Evolutionary conservation across 2,329 filamentous ascomycete genomes (phyloP), one percentile per base, ranked within the genome.

Genomic region (Drechslerella dactyloides): DNA sequence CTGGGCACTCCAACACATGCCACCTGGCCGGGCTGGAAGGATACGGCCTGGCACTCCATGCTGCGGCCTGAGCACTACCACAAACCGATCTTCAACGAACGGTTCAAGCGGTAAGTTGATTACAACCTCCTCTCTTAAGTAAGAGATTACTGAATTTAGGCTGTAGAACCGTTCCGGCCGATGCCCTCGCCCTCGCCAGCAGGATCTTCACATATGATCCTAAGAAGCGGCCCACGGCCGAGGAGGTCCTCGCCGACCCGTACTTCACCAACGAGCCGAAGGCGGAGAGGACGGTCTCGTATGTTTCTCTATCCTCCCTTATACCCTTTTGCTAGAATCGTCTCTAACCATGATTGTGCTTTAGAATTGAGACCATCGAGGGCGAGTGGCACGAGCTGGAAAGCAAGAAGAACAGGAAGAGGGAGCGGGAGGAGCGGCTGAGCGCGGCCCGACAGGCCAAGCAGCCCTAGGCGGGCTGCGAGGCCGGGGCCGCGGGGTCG

Each of bases 371-470:
- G 69, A 83, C 88, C 54, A 84, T 99, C 30, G 87, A 94, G 76
- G 94, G 94, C 21, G 94, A 99, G 77, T 99, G 94, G 94, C 94
- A 99, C 78, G 94, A 99, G 79, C 96, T 97, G 77, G 94, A 99
- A 81, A 96, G 91, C 63, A 99, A 99, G 81, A 93, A 92, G 15
- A 83, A 96, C 24, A 85, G 94, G 42, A 33, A 75, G 73, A 94
- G 94, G 76, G 93, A 97, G 79, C 93, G 92, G 76, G 91, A 33
- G 27, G 27, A 94, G 79, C 86, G 86, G 61, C 80, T 81, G 64
- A 86, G 88, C 70, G 83, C 84, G 73, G 85, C 65, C 53, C 54
- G 8, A 42, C 55, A 62, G 33, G 50, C 54, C 24, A 62, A 60
- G 33, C 61, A 58, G 30, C 66, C 58, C 24, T 70, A 70, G 59